Evolutionary conservation across 345 rosid genomes (phyloP), one percentile per base, ranked within the genome.

Genomic region (Boechera stricta): DNA sequence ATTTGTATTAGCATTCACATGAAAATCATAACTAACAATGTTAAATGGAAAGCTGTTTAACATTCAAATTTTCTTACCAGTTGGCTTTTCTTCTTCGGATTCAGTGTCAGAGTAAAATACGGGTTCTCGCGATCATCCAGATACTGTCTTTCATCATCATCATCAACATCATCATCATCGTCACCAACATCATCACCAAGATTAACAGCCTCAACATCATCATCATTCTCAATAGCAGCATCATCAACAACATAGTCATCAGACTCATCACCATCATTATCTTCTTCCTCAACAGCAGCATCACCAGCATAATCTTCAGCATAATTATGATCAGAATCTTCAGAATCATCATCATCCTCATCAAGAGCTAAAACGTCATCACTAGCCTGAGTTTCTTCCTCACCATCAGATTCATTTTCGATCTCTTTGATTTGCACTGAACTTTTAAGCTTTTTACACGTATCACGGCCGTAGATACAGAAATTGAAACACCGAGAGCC

Each of bases 21-120:
- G 12, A 41, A 47, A 33, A 10, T 13, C 9, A 47, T 24, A 35
- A 60, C 51, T 10, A 61, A 73, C 3, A 10, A 28, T 62, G 59
- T 8, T 24, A 51, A 48, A 32, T 57, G 32, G 2, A 31, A 38
- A 29, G 24, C 18, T 36, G 1, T 58, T 26, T 41, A 13, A 59
- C 45, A 38, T 18, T 61, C 28, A 26, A 1, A 2, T 42, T 29
- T 28, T 45, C 42, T 62, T 69, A 77, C 76, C 60, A 77, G 21
- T 52, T 70, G 80, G 53, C 80, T 77, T 63, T 3, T 45, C 71
- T 18, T 77, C 33, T 70, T 77, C 16, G 60, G 66, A 15, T 70
- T 63, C 26, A 62, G 63, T 1, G 1, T 55, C 53, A 55, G 12
- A 6, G 32, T 10, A 36, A 64, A 64, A 12, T 18, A 64, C 0